These are phyloP conservation scores for Pythium coloratum DNA, from an alignment of 352 stramenopile species.

Conservation along the genomic window DNA sequence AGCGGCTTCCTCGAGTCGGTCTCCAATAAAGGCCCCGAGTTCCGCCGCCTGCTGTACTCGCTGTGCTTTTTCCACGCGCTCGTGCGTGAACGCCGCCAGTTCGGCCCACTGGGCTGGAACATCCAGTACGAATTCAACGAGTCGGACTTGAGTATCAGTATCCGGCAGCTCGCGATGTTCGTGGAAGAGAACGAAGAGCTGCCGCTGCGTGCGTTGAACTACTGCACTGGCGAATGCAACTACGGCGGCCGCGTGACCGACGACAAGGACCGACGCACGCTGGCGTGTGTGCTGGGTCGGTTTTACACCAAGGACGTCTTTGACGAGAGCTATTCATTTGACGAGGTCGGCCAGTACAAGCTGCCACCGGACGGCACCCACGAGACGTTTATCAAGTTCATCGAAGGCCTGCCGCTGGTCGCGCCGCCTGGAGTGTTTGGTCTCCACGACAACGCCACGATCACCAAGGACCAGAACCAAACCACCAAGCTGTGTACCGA, in stretches of 20 bases:
- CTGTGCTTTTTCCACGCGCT: conserved; percentile 93
- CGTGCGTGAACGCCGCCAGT: conserved; percentile 91
- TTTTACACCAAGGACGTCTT: conserved; percentile 81
- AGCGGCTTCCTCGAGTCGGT: conserved; percentile 87
- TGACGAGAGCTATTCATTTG: conserved; percentile 59
- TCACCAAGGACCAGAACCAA: conserved; percentile 95
- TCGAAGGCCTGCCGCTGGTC: conserved; percentile 86
- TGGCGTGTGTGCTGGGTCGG: conserved; percentile 67
- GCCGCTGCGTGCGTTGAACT: conserved; percentile 71
- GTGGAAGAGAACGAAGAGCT: conserved; percentile 90
- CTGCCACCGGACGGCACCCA: conserved; percentile 75
- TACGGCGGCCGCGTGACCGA: conserved; percentile 87
- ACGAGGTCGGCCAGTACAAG: conserved; percentile 67
- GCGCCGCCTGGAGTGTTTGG: conserved; percentile 92
- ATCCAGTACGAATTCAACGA: conserved; percentile 97
- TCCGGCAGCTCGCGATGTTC: conserved; percentile 92
- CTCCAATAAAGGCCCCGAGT: conserved; percentile 64
- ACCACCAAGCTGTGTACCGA: conserved; percentile 92
- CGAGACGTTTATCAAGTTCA: conserved; percentile 78
- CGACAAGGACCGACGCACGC: conserved; percentile 79
- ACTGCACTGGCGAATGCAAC: conserved; percentile 86
- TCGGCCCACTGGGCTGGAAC: conserved; percentile 94
- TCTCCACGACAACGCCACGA: conserved; percentile 93
- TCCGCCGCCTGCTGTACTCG: conserved; percentile 88
- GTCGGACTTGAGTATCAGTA: conserved; percentile 91